Evolutionary conservation across 768 basidiomycete genomes (phyloP).

Genomic region (Chiua virens): DNA sequence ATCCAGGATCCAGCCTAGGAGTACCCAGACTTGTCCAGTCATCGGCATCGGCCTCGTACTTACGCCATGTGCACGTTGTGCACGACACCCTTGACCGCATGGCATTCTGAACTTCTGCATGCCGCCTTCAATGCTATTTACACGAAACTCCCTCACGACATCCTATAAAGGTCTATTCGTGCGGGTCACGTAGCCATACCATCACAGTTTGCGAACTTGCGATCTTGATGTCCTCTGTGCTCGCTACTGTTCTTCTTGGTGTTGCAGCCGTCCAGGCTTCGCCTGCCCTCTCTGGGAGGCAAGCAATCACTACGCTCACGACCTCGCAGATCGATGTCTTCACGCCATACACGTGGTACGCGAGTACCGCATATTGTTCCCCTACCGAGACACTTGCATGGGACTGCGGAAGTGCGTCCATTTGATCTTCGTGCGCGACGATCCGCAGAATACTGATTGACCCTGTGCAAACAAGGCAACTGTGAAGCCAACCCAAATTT

Average conservation of each 20-base stretch:
- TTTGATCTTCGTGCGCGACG: background rate
- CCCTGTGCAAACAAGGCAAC: slow-evolving; percentile 30
- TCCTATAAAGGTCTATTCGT: no score
- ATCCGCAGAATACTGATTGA: background rate
- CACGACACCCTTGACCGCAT: no score
- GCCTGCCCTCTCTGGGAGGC: slow-evolving; percentile 31
- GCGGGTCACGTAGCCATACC: no score
- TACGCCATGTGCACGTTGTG: no score
- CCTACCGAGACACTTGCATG: slow-evolving; percentile 44
- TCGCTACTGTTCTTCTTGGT: slow-evolving; percentile 15
- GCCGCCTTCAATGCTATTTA: no score
- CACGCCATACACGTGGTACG: slow-evolving; percentile 50
- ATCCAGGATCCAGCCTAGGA: no score
- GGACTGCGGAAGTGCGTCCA: slow-evolving; percentile 52
- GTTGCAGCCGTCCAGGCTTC: slow-evolving; percentile 10
- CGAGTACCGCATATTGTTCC: slow-evolving; percentile 50
- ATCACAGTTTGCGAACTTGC: no score
- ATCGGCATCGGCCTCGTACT: no score
- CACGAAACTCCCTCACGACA: no score
- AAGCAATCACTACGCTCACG: slow-evolving; percentile 40
- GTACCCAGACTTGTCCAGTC: no score
- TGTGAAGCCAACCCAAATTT: slow-evolving; percentile 50
- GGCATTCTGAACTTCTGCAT: no score
- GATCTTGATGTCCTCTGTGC: slow-evolving; percentile 8
- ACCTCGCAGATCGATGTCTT: slow-evolving; percentile 43